These are phyloP conservation scores for Oxalis stricta DNA, from an alignment of 441 rosid genomes.

Conservation along the genomic window DNA sequence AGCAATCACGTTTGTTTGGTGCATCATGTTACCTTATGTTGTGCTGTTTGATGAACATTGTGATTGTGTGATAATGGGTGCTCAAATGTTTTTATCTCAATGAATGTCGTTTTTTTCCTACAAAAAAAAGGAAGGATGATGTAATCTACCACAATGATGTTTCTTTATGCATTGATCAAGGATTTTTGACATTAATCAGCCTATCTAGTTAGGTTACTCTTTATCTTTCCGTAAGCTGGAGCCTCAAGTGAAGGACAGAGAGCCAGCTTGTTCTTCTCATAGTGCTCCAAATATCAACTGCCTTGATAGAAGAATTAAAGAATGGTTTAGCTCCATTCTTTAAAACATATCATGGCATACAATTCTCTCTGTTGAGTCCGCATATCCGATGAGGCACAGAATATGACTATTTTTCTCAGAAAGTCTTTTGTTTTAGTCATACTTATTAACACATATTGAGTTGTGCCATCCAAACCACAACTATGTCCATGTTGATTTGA, in stretches of 20 bases:
- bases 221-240: constrained; percentile 13
- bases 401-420: not conserved
- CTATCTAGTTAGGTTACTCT: not conserved
- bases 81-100: no score
- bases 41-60: no score
- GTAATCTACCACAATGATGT: no score
- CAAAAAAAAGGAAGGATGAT: no score
- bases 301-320: constrained; percentile 16
- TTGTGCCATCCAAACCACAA: no score
- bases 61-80: no score
- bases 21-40: no score
- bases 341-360: not conserved
- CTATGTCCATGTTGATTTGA: no score
- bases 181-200: not conserved
- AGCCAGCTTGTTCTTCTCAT: constrained; percentile 59
- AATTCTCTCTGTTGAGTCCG: not conserved
- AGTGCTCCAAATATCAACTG: constrained; percentile 39
- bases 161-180: no score
- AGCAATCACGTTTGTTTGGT: no score
- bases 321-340: constrained; percentile 21
- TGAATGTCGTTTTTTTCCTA: no score
- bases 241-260: constrained; percentile 66
- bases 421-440: not conserved
- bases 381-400: not conserved
- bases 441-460: not conserved